Base-by-base conservation (phyloP, 2,329 filamentous ascomycete species). In the Colletotrichum scovillei region DNA sequence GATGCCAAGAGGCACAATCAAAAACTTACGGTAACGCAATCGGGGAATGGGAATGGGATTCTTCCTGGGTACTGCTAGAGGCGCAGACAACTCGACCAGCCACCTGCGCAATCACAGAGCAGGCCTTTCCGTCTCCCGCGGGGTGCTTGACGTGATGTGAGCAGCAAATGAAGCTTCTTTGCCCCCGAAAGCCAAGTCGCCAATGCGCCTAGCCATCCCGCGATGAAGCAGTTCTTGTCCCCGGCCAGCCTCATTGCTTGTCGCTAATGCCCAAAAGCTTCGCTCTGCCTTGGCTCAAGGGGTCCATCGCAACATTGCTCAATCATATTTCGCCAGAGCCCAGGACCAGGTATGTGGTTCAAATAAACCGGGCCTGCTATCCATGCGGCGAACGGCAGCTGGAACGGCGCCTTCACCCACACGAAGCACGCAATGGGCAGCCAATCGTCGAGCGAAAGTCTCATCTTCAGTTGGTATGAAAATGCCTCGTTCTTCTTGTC, bases 11-110 rank as follows among this genome's bases (percentile, higher is more conserved):
- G 8, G 26, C 49, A 28, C 14, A 38, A 62, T 66, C 56, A 66
- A 57, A 66, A 22, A 4, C 71, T 56, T 16, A n/a, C 67, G 49
- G 60, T 73, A 71, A 71, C 71, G 71, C 71, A 58, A 73, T 73
- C 24, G 49, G 67, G 71, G 62, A 66, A 52, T 52, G 57, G 19
- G 28, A 57, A 62, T 53, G 67, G 52, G 35, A 57, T 55, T 55
- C 46, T 35, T 19, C 11, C 11, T 28, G 22, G 28, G 67, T 42
- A 6, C 16, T 42, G 32, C 7, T 5, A 16, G 22, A 38, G 60
- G 12, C 11, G 9, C 42, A 56, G 56, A 42, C 24, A 16, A 22
- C 24, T 46, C 12, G 5, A n/a, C 26, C 62, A 64, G 62, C 28
- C 46, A 64, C 62, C 62, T 42, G 60, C 30, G 28, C 9, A 53